Conservation (phyloP, 2,329 filamentous ascomycete species). For the Pseudogymnoascus sp. region DNA sequence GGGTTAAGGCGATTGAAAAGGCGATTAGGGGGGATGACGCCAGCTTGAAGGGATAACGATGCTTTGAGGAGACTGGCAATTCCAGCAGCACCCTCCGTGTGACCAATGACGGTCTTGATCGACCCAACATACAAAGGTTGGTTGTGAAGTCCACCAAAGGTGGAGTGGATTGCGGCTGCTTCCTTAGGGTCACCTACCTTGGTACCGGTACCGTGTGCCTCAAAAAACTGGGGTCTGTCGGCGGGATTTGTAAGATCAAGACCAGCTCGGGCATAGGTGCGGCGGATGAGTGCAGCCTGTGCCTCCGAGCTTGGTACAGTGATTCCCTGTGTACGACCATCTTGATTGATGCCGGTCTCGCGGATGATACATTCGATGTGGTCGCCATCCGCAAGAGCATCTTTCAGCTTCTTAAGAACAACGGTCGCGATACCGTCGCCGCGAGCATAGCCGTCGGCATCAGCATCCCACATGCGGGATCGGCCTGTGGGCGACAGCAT, state of each 20-base stretch:
- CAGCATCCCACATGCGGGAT: slow-evolving; percentile 31
- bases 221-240: slow-evolving; percentile 16
- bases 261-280: slow-evolving; percentile 23
- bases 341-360: slow-evolving; percentile 34
- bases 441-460: slow-evolving; percentile 37
- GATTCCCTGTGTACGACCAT: slow-evolving; percentile 37
- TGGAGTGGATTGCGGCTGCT: slow-evolving; percentile 14
- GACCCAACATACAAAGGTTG: slow-evolving; percentile 14
- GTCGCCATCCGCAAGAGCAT: slow-evolving; percentile 35
- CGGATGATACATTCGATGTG: slow-evolving; percentile 36
- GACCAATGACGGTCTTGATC: slow-evolving; percentile 25
- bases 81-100: slow-evolving; percentile 20
- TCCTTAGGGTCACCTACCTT: slow-evolving; percentile 23
- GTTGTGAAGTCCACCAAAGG: slow-evolving; percentile 17
- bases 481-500: slow-evolving; percentile 26
- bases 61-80: slow-evolving; percentile 19
- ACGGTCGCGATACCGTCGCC: slow-evolving; percentile 37
- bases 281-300: slow-evolving; percentile 29
- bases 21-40: slow-evolving; percentile 24
- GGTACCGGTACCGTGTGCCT: slow-evolving; percentile 26
- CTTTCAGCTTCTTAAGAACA: slow-evolving; percentile 34
- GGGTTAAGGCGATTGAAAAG: slow-evolving; percentile 30
- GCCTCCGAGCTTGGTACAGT: slow-evolving; percentile 33
- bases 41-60: slow-evolving; percentile 24
- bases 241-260: neutral